These are phyloP conservation scores for Entomortierella parvispora DNA, from an alignment of 192 early-diverging fungal species.

Conservation along the genomic window DNA sequence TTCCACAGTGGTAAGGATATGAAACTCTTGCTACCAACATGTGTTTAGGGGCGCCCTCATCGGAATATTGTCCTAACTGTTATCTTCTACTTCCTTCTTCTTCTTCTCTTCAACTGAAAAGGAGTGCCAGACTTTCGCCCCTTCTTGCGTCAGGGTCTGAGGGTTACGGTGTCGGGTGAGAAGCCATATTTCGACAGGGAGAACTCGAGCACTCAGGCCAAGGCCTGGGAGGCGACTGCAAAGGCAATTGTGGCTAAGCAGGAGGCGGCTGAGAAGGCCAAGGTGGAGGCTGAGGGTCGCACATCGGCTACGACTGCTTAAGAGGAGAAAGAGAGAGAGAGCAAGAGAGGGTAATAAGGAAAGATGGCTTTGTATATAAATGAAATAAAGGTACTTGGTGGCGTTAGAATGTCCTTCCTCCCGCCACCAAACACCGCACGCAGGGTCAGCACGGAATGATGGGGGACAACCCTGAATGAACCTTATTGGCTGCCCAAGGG, in stretches of 20 bases:
- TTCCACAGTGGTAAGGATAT: slow-evolving; percentile 63
- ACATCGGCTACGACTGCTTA: slow-evolving; percentile 18
- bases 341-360: not conserved
- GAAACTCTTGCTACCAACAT: too few relatives aligned
- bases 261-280: slow-evolving; percentile 33
- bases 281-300: slow-evolving; percentile 1
- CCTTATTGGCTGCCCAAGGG: too few relatives aligned
- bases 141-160: slow-evolving; percentile 31
- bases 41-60: too few relatives aligned
- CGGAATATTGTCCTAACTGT: too few relatives aligned
- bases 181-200: slow-evolving; percentile 31
- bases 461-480: too few relatives aligned
- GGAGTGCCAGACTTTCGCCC: slow-evolving; percentile 49
- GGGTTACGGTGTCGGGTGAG: slow-evolving; percentile 47
- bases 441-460: too few relatives aligned
- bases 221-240: slow-evolving; percentile 37
- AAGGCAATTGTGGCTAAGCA: slow-evolving; percentile 43
- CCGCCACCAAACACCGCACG: too few relatives aligned
- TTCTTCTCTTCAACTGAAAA: too few relatives aligned
- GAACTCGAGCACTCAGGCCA: slow-evolving; percentile 32
- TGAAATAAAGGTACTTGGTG: slow-evolving; percentile 34
- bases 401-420: too few relatives aligned
- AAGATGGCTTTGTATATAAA: not conserved
- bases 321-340: too few relatives aligned
- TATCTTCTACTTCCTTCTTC: too few relatives aligned